A percentile compares a stretch with the other conserved stretches of the same genome.
Evolutionary conservation across 495 filamentous ascomycete species (phyloP).

Genomic region (Penicillium herquei): DNA sequence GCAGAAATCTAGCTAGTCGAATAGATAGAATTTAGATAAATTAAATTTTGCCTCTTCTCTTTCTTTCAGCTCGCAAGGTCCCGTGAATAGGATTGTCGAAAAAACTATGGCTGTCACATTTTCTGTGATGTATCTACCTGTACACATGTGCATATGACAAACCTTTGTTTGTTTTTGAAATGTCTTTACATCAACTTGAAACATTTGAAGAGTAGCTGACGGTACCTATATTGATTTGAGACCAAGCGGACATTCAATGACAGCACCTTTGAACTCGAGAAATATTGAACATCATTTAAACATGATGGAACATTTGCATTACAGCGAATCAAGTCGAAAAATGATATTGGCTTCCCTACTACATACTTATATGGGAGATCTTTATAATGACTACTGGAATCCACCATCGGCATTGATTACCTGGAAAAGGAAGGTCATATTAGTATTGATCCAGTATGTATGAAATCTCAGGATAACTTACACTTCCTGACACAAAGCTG

Average conservation of each 20-base stretch:
- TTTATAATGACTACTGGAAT: background rate
- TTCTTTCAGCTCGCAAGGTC: no score
- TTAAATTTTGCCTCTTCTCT: background rate
- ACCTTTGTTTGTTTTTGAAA: no score
- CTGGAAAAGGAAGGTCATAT: background rate
- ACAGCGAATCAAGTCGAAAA: no score
- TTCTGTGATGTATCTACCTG: no score
- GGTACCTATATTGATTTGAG: no score
- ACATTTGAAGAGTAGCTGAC: no score
- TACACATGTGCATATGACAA: no score
- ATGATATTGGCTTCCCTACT: background rate
- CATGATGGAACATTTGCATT: no score
- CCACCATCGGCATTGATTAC: background rate
- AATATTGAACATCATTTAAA: no score
- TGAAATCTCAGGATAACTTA: background rate
- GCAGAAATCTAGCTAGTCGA: background rate
- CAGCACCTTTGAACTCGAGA: background rate
- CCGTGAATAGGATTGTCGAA: no score
- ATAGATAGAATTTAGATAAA: background rate
- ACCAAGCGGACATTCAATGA: background rate
- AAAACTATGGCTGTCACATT: no score
- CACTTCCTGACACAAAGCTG: background rate
- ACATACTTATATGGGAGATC: background rate
- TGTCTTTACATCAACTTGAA: no score
- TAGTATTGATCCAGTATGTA: background rate